Percentiles rank a stretch among this genome's conserved stretches.
Conservation (phyloP, 2,329 filamentous ascomycete genomes). For the Tolypocladium endophyticum region DNA sequence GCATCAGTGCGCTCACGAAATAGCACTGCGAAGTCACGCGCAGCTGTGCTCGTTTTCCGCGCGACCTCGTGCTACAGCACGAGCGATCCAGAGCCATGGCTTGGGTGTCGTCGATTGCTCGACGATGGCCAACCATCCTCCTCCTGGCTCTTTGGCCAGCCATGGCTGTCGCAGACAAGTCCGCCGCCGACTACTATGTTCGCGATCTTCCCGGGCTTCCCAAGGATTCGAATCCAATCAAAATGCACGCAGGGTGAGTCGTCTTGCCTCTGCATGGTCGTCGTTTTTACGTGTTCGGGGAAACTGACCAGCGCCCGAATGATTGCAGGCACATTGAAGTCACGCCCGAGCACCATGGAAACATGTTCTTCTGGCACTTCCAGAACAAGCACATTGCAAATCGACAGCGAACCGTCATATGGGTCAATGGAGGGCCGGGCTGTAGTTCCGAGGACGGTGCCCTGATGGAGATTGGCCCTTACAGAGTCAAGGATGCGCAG, state of each 20-base stretch:
- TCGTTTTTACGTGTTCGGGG: background rate
- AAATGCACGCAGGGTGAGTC: slow-evolving; percentile 95
- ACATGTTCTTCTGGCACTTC: slow-evolving; percentile 98
- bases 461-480: slow-evolving; percentile 92
- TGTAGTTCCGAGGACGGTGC: slow-evolving; percentile 97
- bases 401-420: slow-evolving; percentile 81
- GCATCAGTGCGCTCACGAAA: background rate
- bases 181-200: slow-evolving; percentile 76
- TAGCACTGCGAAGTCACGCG: background rate
- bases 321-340: slow-evolving; percentile 78
- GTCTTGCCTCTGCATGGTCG: background rate
- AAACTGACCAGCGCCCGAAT: slow-evolving; percentile 12
- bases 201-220: slow-evolving; percentile 77
- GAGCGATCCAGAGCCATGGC: slow-evolving; percentile 4
- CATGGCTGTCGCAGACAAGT: slow-evolving; percentile 17
- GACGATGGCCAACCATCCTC: slow-evolving; percentile 19
- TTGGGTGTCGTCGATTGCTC: slow-evolving; percentile 2
- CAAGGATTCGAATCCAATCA: slow-evolving; percentile 58
- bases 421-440: slow-evolving; percentile 93
- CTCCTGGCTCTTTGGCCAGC: slow-evolving; percentile 32
- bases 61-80: slow-evolving; percentile 1
- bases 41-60: background rate
- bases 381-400: slow-evolving; percentile 93
- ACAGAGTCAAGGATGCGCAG: slow-evolving; percentile 67
- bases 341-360: slow-evolving; percentile 73